Base-by-base conservation (phyloP, 768 basidiomycete species). In the Lentinula detonsa region DNA sequence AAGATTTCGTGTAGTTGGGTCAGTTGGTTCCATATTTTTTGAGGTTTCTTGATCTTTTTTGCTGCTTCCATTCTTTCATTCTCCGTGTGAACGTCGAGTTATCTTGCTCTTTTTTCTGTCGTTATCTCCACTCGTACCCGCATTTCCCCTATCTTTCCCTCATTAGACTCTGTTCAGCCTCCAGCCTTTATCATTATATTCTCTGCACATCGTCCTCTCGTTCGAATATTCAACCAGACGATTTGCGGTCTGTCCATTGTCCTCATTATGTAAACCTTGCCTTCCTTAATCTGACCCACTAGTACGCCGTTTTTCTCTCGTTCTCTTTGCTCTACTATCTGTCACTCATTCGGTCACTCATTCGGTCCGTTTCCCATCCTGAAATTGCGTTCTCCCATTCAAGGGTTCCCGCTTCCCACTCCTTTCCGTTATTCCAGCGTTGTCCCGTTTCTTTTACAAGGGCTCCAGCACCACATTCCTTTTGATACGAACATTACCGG, bases 1-100 rank as follows among this genome's bases (percentile, higher is more conserved):
- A 52, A 23, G 59, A 60, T 23, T 60, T 60, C 50, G 50, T 60
- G 13, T 60, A 35, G 51, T 54, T 21, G 50, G 34, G 8, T 21
- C 34, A 21, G 28, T 31, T 16, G 34, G 34, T 28, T 21, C 4
- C 42, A 6, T 4, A 11, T 9, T 33, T 46, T 11, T 55, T 55
- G 28, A 39, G 9, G 10, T 11, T 34, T 34, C 55, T 57, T 42
- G 23, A 23, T 45, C 31, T 42, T 42, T 45, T 9, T 57, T 39
- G 15, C 15, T 43, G 39, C 23, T 5, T 43, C 23, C 31, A 16
- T 9, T 37, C 31, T 8, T 34, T 37, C 13, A 28, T 53, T n/a
- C 7, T 43, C 37, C 2, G 15, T 18, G n/a, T 31, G 5, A 2
- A 18, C 11, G 4, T 31, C 23, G 53, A n/a, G 15, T 40, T 33